These are phyloP conservation scores for Termitomyces sp. DNA, from an alignment of 768 basidiomycete genomes.

Conservation along the genomic window DNA sequence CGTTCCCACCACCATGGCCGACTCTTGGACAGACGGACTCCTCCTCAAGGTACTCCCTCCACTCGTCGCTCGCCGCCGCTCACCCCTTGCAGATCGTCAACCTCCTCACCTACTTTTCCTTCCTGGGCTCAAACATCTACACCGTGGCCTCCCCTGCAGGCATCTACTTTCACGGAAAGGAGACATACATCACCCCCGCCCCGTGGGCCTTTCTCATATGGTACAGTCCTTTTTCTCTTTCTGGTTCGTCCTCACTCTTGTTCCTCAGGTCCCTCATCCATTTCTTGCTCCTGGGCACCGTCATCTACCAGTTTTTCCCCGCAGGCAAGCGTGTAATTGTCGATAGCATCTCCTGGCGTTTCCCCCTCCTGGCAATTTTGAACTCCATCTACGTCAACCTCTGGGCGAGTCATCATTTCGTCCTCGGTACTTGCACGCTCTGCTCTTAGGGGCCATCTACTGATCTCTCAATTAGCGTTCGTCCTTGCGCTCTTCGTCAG, in stretches of 20 bases:
- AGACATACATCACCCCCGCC: slow-evolving; percentile 93
- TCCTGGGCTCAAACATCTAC: slow-evolving; percentile 90
- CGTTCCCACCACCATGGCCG: slow-evolving; percentile 40
- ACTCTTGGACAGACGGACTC: slow-evolving; percentile 75
- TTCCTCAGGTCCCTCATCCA: slow-evolving; percentile 74
- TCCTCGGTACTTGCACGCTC: slow-evolving; percentile 37
- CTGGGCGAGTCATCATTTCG: slow-evolving; percentile 75
- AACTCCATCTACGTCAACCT: slow-evolving; percentile 88
- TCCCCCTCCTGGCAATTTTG: slow-evolving; percentile 81
- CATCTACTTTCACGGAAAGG: slow-evolving; percentile 68
- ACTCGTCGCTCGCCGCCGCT: neutral
- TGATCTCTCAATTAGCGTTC: slow-evolving; percentile 53
- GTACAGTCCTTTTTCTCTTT: slow-evolving; percentile 29
- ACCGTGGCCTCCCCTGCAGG: slow-evolving; percentile 71
- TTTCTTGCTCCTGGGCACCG: slow-evolving; percentile 81
- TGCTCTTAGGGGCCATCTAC: neutral
- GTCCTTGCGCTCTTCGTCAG: slow-evolving; percentile 85
- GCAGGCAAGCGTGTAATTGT: slow-evolving; percentile 72
- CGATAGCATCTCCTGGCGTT: slow-evolving; percentile 87
- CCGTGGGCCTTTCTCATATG: slow-evolving; percentile 91
- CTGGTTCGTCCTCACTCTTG: slow-evolving; percentile 11
- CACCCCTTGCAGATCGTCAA: slow-evolving; percentile 53
- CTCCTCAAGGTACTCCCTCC: slow-evolving; percentile 55
- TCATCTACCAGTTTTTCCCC: slow-evolving; percentile 87
- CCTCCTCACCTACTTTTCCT: slow-evolving; percentile 75